Conservation (phyloP, 345 rosid genomes). For the Eutrema japonicum region DNA sequence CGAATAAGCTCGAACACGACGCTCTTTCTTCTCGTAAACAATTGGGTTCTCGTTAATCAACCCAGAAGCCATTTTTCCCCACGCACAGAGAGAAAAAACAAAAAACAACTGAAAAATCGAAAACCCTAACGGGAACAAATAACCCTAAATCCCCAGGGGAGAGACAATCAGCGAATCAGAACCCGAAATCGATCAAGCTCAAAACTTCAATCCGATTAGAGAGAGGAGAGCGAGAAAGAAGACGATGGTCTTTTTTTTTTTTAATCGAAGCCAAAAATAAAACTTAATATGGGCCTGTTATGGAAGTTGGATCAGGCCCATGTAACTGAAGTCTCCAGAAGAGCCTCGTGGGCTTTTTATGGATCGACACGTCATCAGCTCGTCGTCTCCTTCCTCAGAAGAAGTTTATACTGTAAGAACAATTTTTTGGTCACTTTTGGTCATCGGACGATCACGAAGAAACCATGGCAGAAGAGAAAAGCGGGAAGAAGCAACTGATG, state of each 20-base stretch:
- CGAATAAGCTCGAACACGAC: slow-evolving; percentile 54
- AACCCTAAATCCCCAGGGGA: neutral
- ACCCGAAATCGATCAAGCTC: neutral
- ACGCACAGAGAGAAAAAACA: neutral
- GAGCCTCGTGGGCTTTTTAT: neutral
- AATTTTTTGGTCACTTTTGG: no score
- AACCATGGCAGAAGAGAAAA: slow-evolving; percentile 43
- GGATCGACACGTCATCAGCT: neutral
- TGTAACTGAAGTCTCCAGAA: neutral
- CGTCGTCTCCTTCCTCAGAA: no score
- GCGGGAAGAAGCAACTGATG: slow-evolving; percentile 67
- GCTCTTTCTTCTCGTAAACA: slow-evolving; percentile 69
- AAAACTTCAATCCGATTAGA: neutral
- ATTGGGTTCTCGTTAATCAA: slow-evolving; percentile 83
- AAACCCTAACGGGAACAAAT: slow-evolving; percentile 1
- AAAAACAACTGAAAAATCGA: neutral
- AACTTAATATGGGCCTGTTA: no score
- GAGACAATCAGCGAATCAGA: neutral
- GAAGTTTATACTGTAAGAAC: no score
- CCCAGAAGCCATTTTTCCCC: slow-evolving; percentile 63
- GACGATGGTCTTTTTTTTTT: neutral
- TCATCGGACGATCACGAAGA: neutral
- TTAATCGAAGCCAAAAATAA: no score
- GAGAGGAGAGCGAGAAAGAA: neutral
- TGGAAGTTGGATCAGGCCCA: slow-evolving; percentile 14